phyloP scores from a whole-genome alignment of 1,284 basidiomycete genomes.

The Phellinidium pouzarii region DNA sequence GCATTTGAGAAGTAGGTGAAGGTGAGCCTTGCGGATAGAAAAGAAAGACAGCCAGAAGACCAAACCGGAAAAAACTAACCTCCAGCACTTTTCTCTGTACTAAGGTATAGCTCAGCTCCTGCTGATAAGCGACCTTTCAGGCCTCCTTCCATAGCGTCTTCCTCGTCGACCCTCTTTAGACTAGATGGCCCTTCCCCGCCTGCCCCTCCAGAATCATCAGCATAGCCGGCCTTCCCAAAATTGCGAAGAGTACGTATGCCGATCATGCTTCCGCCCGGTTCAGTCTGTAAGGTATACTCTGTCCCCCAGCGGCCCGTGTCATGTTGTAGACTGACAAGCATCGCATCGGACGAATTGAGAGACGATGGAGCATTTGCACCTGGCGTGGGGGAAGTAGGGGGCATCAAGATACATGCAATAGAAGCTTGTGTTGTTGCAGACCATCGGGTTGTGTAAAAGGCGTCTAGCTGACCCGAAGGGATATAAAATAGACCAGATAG shows the following conservation, averaged over 20 bases:
- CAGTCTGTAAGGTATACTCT: constrained; percentile 92
- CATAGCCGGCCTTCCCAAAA: constrained; percentile 61
- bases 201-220: constrained; percentile 24
- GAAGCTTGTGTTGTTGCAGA: constrained; percentile 64
- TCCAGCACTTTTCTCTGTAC: constrained; percentile 88
- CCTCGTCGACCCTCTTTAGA: constrained; percentile 76
- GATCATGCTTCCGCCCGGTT: constrained; percentile 78
- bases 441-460: constrained; percentile 80
- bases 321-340: constrained; percentile 87
- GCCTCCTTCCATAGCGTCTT: constrained; percentile 85
- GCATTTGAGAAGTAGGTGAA: constrained; percentile 11
- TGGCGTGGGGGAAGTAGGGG: constrained; percentile 9
- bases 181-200: constrained; percentile 26
- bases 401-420: constrained; percentile 52
- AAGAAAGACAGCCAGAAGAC: no score
- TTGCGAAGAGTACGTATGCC: constrained; percentile 89
- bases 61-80: constrained; percentile 56
- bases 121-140: constrained; percentile 85
- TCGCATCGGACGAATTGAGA: constrained; percentile 47
- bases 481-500: constrained; percentile 91
- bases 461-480: constrained; percentile 83
- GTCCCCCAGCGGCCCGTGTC: constrained; percentile 90
- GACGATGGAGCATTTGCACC: constrained; percentile 3
- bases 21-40: not conserved
- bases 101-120: constrained; percentile 92